Conservation (phyloP, 768 basidiomycete species). For the Roridomyces roridus region DNA sequence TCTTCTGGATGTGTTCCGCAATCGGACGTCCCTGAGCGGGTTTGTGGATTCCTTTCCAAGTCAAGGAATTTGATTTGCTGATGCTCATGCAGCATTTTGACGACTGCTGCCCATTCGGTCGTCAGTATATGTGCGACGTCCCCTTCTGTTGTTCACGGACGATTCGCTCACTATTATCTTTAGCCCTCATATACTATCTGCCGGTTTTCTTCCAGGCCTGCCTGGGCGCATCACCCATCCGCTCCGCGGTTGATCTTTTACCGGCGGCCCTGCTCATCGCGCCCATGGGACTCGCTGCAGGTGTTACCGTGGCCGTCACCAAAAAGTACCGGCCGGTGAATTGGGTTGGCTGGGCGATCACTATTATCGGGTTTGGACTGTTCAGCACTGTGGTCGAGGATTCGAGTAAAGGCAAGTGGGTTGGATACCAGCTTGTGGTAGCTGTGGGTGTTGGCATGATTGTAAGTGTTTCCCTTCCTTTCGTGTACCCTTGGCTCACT, state of each 20-base stretch:
- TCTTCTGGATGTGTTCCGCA: conserved; percentile 37
- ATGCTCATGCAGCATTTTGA: conserved; percentile 37
- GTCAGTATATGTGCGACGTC: conserved; percentile 26
- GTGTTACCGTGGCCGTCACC: conserved; percentile 33
- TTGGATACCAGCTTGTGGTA: conserved; percentile 34
- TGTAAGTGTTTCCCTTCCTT: not conserved
- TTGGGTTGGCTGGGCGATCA: conserved; percentile 41
- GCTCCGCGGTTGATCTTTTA: conserved; percentile 44
- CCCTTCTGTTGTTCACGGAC: no score
- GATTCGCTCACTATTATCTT: no score
- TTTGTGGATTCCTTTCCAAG: no score
- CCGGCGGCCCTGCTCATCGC: conserved; percentile 40
- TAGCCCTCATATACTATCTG: not conserved
- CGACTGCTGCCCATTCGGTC: conserved; percentile 29
- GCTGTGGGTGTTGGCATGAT: conserved; percentile 11
- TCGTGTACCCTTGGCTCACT: no score
- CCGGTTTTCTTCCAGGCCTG: conserved; percentile 52
- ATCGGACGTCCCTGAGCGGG: conserved; percentile 47
- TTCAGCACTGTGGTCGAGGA: conserved; percentile 31
- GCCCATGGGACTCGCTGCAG: conserved; percentile 43
- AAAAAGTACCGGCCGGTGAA: conserved; percentile 42
- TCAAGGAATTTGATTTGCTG: no score
- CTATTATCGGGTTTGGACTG: conserved; percentile 44
- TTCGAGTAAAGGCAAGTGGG: conserved; percentile 27
- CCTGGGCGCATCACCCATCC: conserved; percentile 42